Conservation (phyloP, 805 yeast species). For the Candida ponderosae region DNA sequence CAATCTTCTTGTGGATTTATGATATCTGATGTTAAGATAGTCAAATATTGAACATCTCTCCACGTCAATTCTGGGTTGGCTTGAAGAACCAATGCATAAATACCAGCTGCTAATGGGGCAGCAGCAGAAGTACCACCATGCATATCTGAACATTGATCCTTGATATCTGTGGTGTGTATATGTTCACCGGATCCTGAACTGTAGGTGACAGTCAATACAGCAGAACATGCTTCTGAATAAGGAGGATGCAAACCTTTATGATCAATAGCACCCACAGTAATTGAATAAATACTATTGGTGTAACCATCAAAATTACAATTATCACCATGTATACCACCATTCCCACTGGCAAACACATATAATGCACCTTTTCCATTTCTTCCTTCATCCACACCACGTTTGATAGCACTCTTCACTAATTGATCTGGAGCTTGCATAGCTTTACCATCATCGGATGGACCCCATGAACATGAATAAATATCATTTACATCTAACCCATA, state of each 20-base stretch:
- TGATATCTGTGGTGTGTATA: conserved; percentile 81
- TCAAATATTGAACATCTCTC: conserved; percentile 90
- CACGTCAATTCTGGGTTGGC: conserved; percentile 86
- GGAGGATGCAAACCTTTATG: conserved; percentile 79
- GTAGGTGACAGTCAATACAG: conserved; percentile 89
- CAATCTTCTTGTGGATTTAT: conserved; percentile 66
- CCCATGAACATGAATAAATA: conserved; percentile 97
- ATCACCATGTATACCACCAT: conserved; percentile 78
- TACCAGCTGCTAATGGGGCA: conserved; percentile 97
- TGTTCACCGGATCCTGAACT: conserved; percentile 86
- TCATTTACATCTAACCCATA: conserved; percentile 80
- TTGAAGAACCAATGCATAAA: conserved; percentile 73
- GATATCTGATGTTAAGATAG: conserved; percentile 62
- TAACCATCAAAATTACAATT: conserved; percentile 97
- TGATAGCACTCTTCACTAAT: conserved; percentile 71
- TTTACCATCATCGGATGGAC: conserved; percentile 89
- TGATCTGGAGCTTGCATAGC: conserved; percentile 80
- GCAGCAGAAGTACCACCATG: conserved; percentile 99
- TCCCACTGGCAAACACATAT: conserved; percentile 94
- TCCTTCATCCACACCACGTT: conserved; percentile 82
- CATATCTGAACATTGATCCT: conserved; percentile 53
- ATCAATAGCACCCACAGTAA: conserved; percentile 92
- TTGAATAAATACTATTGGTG: conserved; percentile 90
- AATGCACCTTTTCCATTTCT: conserved; percentile 74
- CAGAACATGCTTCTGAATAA: conserved; percentile 90